A percentile compares a stretch with the other conserved stretches of the same genome.
Conservation (phyloP, 2,329 filamentous ascomycete genomes). For the Scedosporium minutisporum region DNA sequence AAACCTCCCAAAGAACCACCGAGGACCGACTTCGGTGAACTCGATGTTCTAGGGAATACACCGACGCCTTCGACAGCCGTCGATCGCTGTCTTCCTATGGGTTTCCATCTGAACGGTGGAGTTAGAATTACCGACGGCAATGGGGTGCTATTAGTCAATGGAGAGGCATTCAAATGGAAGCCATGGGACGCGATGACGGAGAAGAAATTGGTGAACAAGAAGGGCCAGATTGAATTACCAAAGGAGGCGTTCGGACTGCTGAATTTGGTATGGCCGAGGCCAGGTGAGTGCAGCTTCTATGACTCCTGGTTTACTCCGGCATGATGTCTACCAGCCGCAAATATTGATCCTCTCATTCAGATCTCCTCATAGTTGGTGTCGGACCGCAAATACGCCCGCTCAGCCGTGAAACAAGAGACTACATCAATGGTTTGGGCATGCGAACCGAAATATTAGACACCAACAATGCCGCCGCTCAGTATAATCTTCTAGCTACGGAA, state of each 20-base stretch:
- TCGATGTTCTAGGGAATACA: slow-evolving; percentile 71
- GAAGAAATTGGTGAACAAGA: slow-evolving; percentile 55
- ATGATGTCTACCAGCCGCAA: not conserved
- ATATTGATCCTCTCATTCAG: slow-evolving; percentile 30
- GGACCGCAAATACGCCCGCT: slow-evolving; percentile 68
- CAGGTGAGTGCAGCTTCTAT: slow-evolving; percentile 48
- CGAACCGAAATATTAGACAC: slow-evolving; percentile 85
- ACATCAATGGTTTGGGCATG: slow-evolving; percentile 71
- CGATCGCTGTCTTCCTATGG: slow-evolving; percentile 71
- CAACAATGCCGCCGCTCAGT: slow-evolving; percentile 85
- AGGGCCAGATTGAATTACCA: slow-evolving; percentile 72
- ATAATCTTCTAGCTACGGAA: slow-evolving; percentile 92
- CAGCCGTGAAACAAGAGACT: slow-evolving; percentile 60
- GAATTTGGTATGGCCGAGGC: slow-evolving; percentile 74
- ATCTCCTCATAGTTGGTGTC: slow-evolving; percentile 82
- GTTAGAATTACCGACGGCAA: slow-evolving; percentile 57
- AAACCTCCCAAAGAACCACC: slow-evolving; percentile 18
- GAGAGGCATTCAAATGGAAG: slow-evolving; percentile 81
- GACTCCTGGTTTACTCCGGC: not conserved
- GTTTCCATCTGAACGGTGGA: slow-evolving; percentile 81
- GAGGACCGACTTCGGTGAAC: slow-evolving; percentile 55
- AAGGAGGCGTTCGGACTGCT: slow-evolving; percentile 65
- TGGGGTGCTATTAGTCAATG: slow-evolving; percentile 70
- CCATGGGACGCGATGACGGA: slow-evolving; percentile 56
- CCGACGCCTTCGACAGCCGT: slow-evolving; percentile 73